phyloP scores from a whole-genome alignment of 169 alveolate species.

The Plasmodium relictum region DNA sequence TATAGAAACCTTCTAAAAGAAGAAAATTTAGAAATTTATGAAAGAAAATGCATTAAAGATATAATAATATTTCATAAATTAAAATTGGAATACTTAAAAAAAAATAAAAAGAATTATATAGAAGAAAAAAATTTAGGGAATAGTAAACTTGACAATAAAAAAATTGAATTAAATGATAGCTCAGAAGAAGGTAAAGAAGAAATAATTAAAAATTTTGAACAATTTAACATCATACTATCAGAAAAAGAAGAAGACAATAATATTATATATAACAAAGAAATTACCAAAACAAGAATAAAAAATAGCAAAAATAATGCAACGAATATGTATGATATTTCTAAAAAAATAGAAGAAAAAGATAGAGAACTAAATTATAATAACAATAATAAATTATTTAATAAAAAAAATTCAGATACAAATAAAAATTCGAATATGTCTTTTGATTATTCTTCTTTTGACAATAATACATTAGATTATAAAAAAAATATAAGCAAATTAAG shows the following conservation, averaged over 20 bases:
- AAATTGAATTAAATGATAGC: background rate
- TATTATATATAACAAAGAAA: background rate
- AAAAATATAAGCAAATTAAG: background rate
- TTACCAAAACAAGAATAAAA: background rate
- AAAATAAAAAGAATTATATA: conserved; percentile 7
- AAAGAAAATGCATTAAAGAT: conserved; percentile 48
- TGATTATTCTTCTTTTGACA: background rate
- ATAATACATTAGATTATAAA: background rate
- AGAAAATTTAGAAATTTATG: conserved; percentile 42
- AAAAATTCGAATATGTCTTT: background rate
- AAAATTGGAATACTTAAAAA: conserved; percentile 30
- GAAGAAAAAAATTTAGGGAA: background rate
- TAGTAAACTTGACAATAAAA: background rate
- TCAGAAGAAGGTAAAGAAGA: conserved; percentile 57
- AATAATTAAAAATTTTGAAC: conserved; percentile 33
- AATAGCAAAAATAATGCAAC: background rate
- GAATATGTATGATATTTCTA: background rate
- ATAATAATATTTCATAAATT: conserved; percentile 22
- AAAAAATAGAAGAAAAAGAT: background rate
- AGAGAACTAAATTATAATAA: background rate
- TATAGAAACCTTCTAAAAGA: conserved; percentile 23
- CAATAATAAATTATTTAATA: background rate
- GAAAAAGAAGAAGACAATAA: conserved; percentile 7
- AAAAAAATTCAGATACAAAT: background rate
- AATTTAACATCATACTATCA: conserved; percentile 2